Conservation (phyloP, 2,329 filamentous ascomycete genomes). For the Neonectria punicea region DNA sequence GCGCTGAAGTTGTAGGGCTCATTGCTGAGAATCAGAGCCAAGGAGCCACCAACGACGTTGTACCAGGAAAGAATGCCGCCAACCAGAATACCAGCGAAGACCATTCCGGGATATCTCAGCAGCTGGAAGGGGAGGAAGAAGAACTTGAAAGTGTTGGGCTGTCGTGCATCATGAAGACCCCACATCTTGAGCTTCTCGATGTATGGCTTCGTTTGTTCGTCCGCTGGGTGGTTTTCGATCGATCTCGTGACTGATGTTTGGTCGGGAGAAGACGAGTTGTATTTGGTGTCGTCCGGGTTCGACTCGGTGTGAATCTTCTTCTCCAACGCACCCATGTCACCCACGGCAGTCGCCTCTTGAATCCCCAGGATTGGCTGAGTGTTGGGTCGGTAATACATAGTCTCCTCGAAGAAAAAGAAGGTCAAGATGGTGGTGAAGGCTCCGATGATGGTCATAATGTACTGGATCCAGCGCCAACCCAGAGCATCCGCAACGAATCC, state of each 20-base stretch:
- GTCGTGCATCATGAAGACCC: slow-evolving; percentile 29
- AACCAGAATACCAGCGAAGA: slow-evolving; percentile 37
- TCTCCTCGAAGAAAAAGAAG: slow-evolving; percentile 41
- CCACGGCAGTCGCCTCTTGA: background rate
- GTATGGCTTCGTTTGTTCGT: slow-evolving; percentile 21
- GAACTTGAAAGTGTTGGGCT: slow-evolving; percentile 34
- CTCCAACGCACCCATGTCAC: background rate
- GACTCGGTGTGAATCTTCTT: slow-evolving; percentile 13
- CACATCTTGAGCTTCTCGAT: slow-evolving; percentile 33
- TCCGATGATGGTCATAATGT: slow-evolving; percentile 34
- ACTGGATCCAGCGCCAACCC: slow-evolving; percentile 43
- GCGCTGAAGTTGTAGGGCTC: slow-evolving; percentile 39
- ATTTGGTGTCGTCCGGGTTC: background rate
- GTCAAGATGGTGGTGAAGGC: slow-evolving; percentile 22
- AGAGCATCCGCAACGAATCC: slow-evolving; percentile 36
- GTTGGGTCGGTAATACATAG: slow-evolving; percentile 34
- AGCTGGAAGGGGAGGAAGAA: slow-evolving; percentile 31
- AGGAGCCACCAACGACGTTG: slow-evolving; percentile 34
- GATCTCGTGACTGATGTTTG: slow-evolving; percentile 2
- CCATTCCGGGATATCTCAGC: slow-evolving; percentile 32
- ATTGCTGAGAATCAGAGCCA: slow-evolving; percentile 37
- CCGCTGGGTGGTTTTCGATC: background rate
- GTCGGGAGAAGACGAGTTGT: background rate
- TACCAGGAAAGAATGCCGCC: slow-evolving; percentile 41
- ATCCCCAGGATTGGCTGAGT: slow-evolving; percentile 5